These are phyloP conservation scores for Raphanus hybrid DNA, from an alignment of 441 rosid species.

Conservation along the genomic window DNA sequence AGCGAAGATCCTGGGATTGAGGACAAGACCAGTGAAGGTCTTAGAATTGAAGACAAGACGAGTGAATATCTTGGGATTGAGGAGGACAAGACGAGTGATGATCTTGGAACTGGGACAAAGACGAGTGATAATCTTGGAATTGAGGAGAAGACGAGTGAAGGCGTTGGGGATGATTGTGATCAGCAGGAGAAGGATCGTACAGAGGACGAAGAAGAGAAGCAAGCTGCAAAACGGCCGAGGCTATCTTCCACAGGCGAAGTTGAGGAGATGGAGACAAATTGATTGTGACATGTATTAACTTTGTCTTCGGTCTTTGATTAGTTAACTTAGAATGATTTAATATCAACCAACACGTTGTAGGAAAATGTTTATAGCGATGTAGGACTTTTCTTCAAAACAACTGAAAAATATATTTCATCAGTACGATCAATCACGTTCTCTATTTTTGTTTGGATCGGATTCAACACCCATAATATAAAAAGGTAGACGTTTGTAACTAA, in stretches of 20 bases:
- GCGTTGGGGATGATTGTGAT: slow-evolving; percentile 12
- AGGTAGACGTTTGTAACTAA: too few relatives aligned
- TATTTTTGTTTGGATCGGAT: too few relatives aligned
- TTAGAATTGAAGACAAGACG: not conserved
- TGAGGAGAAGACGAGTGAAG: not conserved
- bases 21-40: not conserved
- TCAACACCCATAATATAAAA: too few relatives aligned
- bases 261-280: slow-evolving; percentile 34
- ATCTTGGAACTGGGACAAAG: not conserved
- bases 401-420: slow-evolving; percentile 15
- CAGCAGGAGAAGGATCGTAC: slow-evolving; percentile 7
- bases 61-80: too few relatives aligned
- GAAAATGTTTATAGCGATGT: slow-evolving; percentile 35
- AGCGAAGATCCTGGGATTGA: not conserved
- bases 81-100: slow-evolving; percentile 24
- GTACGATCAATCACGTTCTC: not conserved
- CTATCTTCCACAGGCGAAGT: slow-evolving; percentile 45
- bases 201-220: slow-evolving; percentile 50
- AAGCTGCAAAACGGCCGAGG: slow-evolving; percentile 65
- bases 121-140: too few relatives aligned
- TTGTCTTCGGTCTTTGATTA: slow-evolving; percentile 20
- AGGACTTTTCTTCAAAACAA: too few relatives aligned
- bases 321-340: slow-evolving; percentile 5
- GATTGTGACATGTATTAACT: slow-evolving; percentile 24
- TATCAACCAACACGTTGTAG: slow-evolving; percentile 16